These are phyloP conservation scores for Amaranthus hypochondriacus DNA, from an alignment of 148 eudicot genomes.

Conservation along the genomic window DNA sequence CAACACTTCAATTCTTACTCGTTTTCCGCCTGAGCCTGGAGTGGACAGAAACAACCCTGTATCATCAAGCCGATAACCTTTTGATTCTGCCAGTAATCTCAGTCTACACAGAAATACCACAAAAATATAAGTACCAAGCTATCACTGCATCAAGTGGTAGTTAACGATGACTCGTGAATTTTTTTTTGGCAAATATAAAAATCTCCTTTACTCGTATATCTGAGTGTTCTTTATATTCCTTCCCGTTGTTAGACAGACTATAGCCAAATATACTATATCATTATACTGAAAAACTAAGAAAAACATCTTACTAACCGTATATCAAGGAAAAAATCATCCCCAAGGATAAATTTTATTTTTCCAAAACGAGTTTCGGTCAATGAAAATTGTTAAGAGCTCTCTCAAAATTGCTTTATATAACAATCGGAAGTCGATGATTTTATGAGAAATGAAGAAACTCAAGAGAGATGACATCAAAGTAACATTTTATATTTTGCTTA, in stretches of 20 bases:
- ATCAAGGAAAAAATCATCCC: too few relatives aligned
- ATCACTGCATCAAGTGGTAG: too few relatives aligned
- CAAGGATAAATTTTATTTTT: too few relatives aligned
- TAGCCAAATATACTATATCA: too few relatives aligned
- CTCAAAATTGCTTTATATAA: background rate
- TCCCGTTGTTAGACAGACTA: too few relatives aligned
- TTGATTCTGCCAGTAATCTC: constrained; percentile 80
- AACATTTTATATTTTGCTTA: background rate
- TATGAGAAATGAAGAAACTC: background rate
- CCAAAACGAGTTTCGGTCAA: too few relatives aligned
- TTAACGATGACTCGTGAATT: too few relatives aligned
- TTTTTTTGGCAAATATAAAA: too few relatives aligned
- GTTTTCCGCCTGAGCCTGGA: constrained; percentile 54
- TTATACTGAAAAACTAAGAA: too few relatives aligned
- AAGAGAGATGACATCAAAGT: background rate
- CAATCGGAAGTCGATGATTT: background rate
- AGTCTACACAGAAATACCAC: constrained; percentile 42
- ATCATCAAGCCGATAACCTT: constrained; percentile 87
- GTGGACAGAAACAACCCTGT: constrained; percentile 84
- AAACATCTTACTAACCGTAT: too few relatives aligned
- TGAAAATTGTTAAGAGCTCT: background rate
- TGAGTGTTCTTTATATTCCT: too few relatives aligned
- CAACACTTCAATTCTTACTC: constrained; percentile 37
- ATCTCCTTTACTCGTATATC: too few relatives aligned
- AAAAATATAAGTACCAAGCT: background rate